Evolutionary conservation across 371 early-diverging fungal species (phyloP).

Genomic region (Circinella minor): DNA sequence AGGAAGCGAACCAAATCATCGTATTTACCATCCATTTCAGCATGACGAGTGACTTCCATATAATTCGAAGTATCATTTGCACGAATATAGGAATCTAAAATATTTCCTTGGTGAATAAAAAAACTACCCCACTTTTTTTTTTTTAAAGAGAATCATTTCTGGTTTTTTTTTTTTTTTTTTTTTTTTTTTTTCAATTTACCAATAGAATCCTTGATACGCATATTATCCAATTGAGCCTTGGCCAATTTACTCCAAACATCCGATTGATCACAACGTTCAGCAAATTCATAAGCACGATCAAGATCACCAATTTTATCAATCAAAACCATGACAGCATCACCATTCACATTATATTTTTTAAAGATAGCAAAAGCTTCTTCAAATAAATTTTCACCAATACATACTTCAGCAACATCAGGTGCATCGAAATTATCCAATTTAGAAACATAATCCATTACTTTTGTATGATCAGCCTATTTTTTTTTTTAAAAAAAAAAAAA

Average conservation of each 20-base stretch:
- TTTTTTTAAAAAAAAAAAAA: neutral
- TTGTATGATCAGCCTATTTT: constrained; percentile 74
- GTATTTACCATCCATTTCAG: constrained; percentile 82
- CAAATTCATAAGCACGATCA: constrained; percentile 95
- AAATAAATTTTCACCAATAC: constrained; percentile 83
- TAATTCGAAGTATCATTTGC: constrained; percentile 93
- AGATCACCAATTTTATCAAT: constrained; percentile 90
- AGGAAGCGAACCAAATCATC: constrained; percentile 93
- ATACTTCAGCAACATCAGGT: constrained; percentile 94
- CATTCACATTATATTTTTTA: constrained; percentile 89
- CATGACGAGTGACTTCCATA: constrained; percentile 85
- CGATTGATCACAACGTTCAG: constrained; percentile 87
- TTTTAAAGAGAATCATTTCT: too few relatives aligned
- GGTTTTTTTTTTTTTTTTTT: too few relatives aligned
- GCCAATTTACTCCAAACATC: constrained; percentile 95
- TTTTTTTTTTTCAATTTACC: constrained; percentile 30
- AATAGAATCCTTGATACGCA: constrained; percentile 93
- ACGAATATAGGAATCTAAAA: constrained; percentile 88
- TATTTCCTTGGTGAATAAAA: too few relatives aligned
- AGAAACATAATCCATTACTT: constrained; percentile 93
- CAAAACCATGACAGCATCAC: constrained; percentile 87
- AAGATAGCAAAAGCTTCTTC: constrained; percentile 97
- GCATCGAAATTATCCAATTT: constrained; percentile 96
- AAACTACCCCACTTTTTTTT: too few relatives aligned
- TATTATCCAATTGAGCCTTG: constrained; percentile 90